phyloP scores from a whole-genome alignment of 2,329 filamentous ascomycete species.

The Talaromyces sp. region DNA sequence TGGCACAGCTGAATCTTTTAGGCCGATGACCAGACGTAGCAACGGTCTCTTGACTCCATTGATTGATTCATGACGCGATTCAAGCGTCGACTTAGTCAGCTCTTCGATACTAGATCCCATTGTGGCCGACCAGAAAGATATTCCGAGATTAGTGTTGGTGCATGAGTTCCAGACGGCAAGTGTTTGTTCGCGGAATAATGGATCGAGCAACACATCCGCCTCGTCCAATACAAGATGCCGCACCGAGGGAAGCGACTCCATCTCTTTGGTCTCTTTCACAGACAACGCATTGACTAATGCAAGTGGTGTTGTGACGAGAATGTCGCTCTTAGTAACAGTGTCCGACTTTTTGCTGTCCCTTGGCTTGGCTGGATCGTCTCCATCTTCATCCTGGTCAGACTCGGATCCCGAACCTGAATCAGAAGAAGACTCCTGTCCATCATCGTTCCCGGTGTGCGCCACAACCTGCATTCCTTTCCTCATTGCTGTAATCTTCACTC shows the following conservation, averaged over 20 bases:
- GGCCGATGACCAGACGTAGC: conserved; percentile 82
- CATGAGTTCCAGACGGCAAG: conserved; percentile 78
- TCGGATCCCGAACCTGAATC: conserved; percentile 32
- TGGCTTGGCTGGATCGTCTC: conserved; percentile 22
- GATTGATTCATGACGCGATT: conserved; percentile 46
- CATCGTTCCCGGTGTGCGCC: conserved; percentile 41
- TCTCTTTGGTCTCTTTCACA: conserved; percentile 40
- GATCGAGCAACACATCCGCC: conserved; percentile 88
- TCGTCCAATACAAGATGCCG: conserved; percentile 79
- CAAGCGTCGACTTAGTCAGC: conserved; percentile 64
- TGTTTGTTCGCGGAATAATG: conserved; percentile 84
- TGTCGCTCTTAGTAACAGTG: conserved; percentile 65
- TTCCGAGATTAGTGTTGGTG: conserved; percentile 61
- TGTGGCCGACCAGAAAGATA: conserved; percentile 91
- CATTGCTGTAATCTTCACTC: conserved; percentile 74
- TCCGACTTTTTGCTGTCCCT: conserved; percentile 32
- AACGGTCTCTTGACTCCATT: conserved; percentile 46
- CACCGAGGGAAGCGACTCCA: conserved; percentile 59
- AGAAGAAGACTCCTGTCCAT: conserved; percentile 22
- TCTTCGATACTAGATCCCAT: conserved; percentile 92
- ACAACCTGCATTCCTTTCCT: conserved; percentile 74
- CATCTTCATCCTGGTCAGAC: conserved; percentile 30
- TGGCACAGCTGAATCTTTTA: conserved; percentile 92
- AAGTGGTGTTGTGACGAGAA: conserved; percentile 75
- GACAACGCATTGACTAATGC: conserved; percentile 69